Percentiles rank a stretch among this genome's conserved stretches.
phyloP scores from a whole-genome alignment of 768 basidiomycete species.

The Leccinum ochraceum region DNA sequence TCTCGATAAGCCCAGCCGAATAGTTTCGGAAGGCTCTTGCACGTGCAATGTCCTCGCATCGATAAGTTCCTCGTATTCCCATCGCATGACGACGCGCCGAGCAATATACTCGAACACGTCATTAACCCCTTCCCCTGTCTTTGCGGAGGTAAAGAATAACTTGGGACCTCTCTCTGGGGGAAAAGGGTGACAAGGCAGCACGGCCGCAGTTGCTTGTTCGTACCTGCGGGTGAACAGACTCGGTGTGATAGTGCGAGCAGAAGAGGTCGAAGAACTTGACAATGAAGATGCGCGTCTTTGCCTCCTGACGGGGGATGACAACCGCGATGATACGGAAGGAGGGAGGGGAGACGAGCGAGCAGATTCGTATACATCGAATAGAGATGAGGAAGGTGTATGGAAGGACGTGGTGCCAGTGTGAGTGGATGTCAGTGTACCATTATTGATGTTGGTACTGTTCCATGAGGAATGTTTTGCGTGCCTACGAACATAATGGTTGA shows the following conservation, averaged over 20 bases:
- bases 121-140: constrained; percentile 69
- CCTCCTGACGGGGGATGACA: constrained; percentile 29
- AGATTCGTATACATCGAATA: constrained; percentile 62
- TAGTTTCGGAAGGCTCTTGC: constrained; percentile 40
- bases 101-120: constrained; percentile 82
- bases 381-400: constrained; percentile 79
- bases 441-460: constrained; percentile 41
- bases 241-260: constrained; percentile 59
- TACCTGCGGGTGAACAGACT: constrained; percentile 47
- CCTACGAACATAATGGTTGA: constrained; percentile 29
- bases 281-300: constrained; percentile 43
- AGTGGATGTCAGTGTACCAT: constrained; percentile 57
- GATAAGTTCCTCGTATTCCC: constrained; percentile 66
- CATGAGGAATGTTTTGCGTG: constrained; percentile 48
- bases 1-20: constrained; percentile 34
- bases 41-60: constrained; percentile 47
- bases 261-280: constrained; percentile 32
- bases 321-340: constrained; percentile 26
- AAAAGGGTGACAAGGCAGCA: constrained; percentile 14
- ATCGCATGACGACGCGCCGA: constrained; percentile 55
- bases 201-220: constrained; percentile 20
- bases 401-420: constrained; percentile 63
- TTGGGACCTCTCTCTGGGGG: constrained; percentile 54
- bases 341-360: constrained; percentile 62
- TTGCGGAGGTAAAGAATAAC: constrained; percentile 76